Percentiles rank a stretch among this genome's conserved stretches.
Conservation (phyloP, 352 stramenopile species). For the Blastocystis sp. region DNA sequence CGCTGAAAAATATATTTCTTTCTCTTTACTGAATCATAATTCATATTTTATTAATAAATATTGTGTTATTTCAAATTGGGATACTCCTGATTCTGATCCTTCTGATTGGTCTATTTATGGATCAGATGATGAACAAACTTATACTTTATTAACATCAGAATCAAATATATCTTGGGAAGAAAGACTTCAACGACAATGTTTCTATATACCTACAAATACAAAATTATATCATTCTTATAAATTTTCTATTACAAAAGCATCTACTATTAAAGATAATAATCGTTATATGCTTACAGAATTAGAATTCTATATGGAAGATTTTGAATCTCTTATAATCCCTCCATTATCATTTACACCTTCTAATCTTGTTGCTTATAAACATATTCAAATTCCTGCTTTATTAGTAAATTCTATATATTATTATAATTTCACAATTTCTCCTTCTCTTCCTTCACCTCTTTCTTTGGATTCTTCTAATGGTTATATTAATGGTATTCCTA, state of each 20-base stretch:
- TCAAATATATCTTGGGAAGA: no score
- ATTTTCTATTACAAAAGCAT: no score
- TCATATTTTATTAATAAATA: constrained; percentile 5
- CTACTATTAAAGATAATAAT: no score
- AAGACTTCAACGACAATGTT: no score
- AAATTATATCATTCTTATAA: constrained; percentile 1
- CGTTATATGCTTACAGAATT: no score
- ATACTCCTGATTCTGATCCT: background rate
- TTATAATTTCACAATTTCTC: background rate
- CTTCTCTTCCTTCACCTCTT: no score
- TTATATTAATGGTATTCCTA: no score
- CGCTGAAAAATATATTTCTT: background rate
- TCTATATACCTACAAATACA: constrained; percentile 27
- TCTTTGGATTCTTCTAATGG: no score
- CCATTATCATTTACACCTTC: constrained; percentile 6
- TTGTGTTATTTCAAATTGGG: background rate
- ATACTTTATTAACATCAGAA: background rate
- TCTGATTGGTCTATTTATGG: constrained; percentile 3
- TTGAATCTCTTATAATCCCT: background rate
- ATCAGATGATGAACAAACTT: constrained; percentile 7
- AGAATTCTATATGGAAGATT: constrained; percentile 7
- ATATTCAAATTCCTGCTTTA: background rate
- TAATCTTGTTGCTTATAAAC: background rate
- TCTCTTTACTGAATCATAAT: background rate
- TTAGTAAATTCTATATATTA: background rate